Conservation (phyloP, 2,329 filamentous ascomycete species). For the Amphichorda felina region DNA sequence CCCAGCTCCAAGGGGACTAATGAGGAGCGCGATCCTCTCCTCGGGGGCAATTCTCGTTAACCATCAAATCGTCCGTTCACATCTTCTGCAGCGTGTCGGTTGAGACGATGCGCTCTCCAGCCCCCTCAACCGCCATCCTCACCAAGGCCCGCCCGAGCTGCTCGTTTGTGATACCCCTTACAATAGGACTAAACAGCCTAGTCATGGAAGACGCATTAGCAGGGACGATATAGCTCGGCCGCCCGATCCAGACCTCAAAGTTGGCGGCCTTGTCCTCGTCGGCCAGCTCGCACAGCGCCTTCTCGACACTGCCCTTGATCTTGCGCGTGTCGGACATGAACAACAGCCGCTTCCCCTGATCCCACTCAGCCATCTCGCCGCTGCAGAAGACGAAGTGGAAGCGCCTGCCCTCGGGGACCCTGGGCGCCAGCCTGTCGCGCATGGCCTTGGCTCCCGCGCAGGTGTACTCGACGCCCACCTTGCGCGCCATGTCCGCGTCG, state of each 20-base stretch:
- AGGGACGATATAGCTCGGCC: constrained; percentile 20
- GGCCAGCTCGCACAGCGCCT: constrained; percentile 23
- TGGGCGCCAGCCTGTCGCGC: constrained; percentile 14
- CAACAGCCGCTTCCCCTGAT: constrained; percentile 19
- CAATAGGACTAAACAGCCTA: constrained; percentile 14
- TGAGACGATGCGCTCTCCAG: constrained; percentile 17
- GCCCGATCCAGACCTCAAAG: constrained; percentile 23
- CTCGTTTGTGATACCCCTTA: constrained; percentile 18
- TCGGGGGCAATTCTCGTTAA: no score
- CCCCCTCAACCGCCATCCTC: constrained; percentile 21
- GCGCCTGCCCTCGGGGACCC: constrained; percentile 14
- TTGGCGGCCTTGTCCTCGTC: constrained; percentile 15
- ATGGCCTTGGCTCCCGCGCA: constrained; percentile 49
- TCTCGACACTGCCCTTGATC: constrained; percentile 26
- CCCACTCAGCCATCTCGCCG: constrained; percentile 19
- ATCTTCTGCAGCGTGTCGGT: neutral
- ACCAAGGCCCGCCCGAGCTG: constrained; percentile 23
- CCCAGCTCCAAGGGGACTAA: no score
- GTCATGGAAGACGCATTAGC: constrained; percentile 12
- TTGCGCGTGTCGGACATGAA: constrained; percentile 24
- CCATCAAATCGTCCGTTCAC: neutral
- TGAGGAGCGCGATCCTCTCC: no score
- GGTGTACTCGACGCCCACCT: constrained; percentile 49
- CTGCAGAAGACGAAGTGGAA: constrained; percentile 33
- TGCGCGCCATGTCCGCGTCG: constrained; percentile 27